These are phyloP conservation scores for Bromus sterilis DNA, from an alignment of 176 grass and related monocot genomes.

Conservation along the genomic window DNA sequence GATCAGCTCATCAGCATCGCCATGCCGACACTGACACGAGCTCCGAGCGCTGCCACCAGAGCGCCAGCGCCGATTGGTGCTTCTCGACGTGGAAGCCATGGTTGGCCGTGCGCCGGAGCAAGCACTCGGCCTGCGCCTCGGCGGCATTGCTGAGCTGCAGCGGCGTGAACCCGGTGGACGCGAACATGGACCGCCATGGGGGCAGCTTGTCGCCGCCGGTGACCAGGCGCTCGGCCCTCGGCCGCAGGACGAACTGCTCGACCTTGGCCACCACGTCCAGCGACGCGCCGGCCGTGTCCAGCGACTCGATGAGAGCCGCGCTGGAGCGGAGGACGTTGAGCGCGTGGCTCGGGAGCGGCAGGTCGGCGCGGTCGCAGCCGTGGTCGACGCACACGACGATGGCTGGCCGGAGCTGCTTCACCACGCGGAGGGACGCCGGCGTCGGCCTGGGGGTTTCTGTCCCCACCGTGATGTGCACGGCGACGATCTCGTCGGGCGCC, in stretches of 20 bases:
- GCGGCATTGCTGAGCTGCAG: conserved; percentile 40
- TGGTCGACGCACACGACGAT: conserved; percentile 51
- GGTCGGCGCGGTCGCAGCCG: conserved; percentile 33
- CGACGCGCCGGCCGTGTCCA: conserved; percentile 26
- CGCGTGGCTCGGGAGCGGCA: conserved; percentile 33
- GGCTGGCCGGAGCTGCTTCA: conserved; percentile 49
- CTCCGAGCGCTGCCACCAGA: conserved; percentile 46
- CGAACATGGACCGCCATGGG: conserved; percentile 31
- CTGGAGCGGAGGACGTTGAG: conserved; percentile 28
- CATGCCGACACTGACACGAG: conserved; percentile 51
- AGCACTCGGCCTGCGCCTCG: conserved; percentile 66
- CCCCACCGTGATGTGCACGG: conserved; percentile 37
- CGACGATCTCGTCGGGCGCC: conserved; percentile 23
- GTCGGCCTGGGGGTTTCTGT: background rate
- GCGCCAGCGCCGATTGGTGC: conserved; percentile 9
- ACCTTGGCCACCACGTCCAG: conserved; percentile 29
- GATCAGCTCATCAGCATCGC: conserved; percentile 34
- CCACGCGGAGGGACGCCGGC: conserved; percentile 18
- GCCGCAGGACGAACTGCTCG: conserved; percentile 45
- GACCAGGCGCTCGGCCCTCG: conserved; percentile 29
- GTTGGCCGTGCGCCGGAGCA: conserved; percentile 27
- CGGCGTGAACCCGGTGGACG: conserved; percentile 24
- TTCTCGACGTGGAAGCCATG: conserved; percentile 53
- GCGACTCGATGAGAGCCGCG: conserved; percentile 39
- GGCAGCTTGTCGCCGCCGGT: conserved; percentile 18